Percentiles rank a stretch among this genome's conserved stretches.
phyloP scores from a whole-genome alignment of 176 grass and related monocot species.

The Ampelocalamus luodianensis region DNA sequence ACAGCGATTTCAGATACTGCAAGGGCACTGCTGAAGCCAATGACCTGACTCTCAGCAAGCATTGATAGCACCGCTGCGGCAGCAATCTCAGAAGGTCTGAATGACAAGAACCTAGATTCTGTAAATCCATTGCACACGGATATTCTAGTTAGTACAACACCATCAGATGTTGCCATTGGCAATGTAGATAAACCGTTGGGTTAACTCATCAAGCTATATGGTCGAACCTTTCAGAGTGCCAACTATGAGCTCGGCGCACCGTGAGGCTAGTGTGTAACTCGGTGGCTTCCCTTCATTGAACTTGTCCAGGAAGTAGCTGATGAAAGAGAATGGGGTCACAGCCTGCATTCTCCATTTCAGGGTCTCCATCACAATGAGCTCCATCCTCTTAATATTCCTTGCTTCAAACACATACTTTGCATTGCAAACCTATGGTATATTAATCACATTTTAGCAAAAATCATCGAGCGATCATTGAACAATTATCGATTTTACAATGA shows the following conservation, averaged over 20 bases:
- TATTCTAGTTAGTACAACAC: constrained; percentile 28
- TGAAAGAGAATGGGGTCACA: constrained; percentile 80
- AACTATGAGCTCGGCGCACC: constrained; percentile 55
- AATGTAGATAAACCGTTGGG: constrained; percentile 24
- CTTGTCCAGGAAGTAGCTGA: constrained; percentile 66
- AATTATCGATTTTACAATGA: constrained; percentile 7
- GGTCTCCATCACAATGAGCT: constrained; percentile 58
- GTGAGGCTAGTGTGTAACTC: constrained; percentile 38
- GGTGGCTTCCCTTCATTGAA: constrained; percentile 53
- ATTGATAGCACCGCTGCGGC: constrained; percentile 55
- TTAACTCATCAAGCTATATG: constrained; percentile 23
- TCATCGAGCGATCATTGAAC: not conserved
- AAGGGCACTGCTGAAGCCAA: constrained; percentile 43
- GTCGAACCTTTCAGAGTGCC: constrained; percentile 71
- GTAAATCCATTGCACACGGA: constrained; percentile 40
- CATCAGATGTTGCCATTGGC: not conserved
- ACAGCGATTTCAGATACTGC: constrained; percentile 53
- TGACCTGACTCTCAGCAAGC: constrained; percentile 46
- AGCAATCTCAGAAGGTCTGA: constrained; percentile 86
- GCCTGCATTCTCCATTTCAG: constrained; percentile 81
- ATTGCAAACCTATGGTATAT: constrained; percentile 53
- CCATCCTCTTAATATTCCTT: constrained; percentile 79
- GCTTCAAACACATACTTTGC: constrained; percentile 52
- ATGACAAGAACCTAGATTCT: constrained; percentile 74
- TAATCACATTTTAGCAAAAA: constrained; percentile 24